These are phyloP conservation scores for Colletotrichum endophyticum DNA, from an alignment of 2,329 filamentous ascomycete species.

Conservation along the genomic window DNA sequence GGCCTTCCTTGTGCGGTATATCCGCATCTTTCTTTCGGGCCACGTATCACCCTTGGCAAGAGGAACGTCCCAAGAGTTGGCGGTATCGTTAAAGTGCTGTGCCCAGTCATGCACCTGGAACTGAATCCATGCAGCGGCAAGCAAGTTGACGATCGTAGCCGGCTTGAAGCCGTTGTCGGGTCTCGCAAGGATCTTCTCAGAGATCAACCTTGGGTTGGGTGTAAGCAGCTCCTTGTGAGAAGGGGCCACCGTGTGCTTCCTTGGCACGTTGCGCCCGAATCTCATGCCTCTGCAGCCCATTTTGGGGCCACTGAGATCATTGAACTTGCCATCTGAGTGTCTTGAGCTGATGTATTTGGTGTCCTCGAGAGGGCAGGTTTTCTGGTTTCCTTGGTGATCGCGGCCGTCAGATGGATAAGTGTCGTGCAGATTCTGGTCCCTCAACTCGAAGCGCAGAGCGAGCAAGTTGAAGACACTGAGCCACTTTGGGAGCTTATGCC, in stretches of 20 bases:
- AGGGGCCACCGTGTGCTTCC: background rate
- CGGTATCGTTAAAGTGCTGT: conserved; percentile 28
- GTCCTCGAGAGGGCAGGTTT: background rate
- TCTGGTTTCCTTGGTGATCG: background rate
- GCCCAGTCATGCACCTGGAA: conserved; percentile 52
- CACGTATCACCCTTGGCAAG: background rate
- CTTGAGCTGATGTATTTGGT: background rate
- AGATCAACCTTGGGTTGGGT: conserved; percentile 44
- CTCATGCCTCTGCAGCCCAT: background rate
- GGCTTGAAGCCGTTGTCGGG: conserved; percentile 43
- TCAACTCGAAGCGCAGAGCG: conserved; percentile 20
- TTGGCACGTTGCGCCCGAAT: background rate
- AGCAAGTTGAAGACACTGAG: conserved; percentile 46
- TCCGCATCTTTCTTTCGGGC: background rate
- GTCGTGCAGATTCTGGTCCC: background rate
- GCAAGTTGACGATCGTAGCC: conserved; percentile 47
- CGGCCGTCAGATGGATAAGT: background rate
- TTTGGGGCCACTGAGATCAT: background rate
- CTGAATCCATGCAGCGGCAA: conserved; percentile 55
- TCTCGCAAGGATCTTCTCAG: conserved; percentile 43
- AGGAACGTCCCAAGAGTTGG: background rate
- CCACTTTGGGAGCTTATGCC: conserved; percentile 45
- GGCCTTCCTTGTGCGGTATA: background rate
- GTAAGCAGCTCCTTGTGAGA: background rate
- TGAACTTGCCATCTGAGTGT: background rate